phyloP scores from a whole-genome alignment of 768 basidiomycete species.

The Mycena metata region DNA sequence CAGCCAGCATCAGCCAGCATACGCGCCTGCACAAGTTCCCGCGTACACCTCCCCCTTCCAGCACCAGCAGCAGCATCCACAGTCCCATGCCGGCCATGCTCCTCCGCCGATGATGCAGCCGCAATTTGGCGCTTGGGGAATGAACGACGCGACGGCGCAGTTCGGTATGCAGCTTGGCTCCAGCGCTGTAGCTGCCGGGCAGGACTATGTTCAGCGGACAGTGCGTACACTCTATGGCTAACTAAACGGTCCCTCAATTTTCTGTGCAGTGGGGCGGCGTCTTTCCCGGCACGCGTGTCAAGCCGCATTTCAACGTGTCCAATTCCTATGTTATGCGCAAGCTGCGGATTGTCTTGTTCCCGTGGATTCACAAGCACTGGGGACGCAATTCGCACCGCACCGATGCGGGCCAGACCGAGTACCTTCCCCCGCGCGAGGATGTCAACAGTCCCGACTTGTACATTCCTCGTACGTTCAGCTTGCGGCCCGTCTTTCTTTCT shows the following conservation, averaged over 20 bases:
- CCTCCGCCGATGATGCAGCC: constrained; percentile 52
- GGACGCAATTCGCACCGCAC: constrained; percentile 74
- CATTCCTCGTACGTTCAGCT: constrained; percentile 78
- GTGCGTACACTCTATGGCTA: constrained; percentile 59
- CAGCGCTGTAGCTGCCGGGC: constrained; percentile 92
- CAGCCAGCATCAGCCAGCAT: constrained; percentile 42
- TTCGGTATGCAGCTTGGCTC: constrained; percentile 97
- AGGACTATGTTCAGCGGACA: constrained; percentile 96
- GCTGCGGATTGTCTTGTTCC: constrained; percentile 89
- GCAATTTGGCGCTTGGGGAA: constrained; percentile 82
- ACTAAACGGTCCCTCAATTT: constrained; percentile 27
- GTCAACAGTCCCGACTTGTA: constrained; percentile 97
- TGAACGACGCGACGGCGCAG: constrained; percentile 94
- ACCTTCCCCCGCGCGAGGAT: constrained; percentile 92
- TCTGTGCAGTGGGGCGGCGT: constrained; percentile 78
- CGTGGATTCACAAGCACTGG: constrained; percentile 95
- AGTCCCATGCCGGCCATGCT: constrained; percentile 49
- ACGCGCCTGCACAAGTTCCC: constrained; percentile 53
- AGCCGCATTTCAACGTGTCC: constrained; percentile 95
- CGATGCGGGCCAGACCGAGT: constrained; percentile 80
- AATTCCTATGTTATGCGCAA: constrained; percentile 96
- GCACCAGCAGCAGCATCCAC: constrained; percentile 57
- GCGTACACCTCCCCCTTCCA: constrained; percentile 65
- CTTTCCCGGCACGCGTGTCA: constrained; percentile 81
- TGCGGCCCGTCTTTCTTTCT: background rate